Evolutionary conservation across 345 rosid species (phyloP).

Genomic region (Excoecaria cochinchinensis): DNA sequence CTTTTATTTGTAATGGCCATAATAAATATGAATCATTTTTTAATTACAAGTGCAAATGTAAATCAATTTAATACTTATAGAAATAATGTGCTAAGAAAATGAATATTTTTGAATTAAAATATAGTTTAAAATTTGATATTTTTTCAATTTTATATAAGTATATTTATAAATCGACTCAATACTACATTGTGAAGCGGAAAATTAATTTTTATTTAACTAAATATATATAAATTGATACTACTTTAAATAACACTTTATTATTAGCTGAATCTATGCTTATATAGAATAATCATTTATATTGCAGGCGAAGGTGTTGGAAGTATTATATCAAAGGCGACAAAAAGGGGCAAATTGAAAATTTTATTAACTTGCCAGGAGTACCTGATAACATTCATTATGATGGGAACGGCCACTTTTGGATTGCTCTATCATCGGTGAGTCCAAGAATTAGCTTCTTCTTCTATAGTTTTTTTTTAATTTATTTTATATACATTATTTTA

Average conservation of each 20-base stretch:
- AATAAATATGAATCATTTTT: too few species aligned
- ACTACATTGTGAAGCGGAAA: too few species aligned
- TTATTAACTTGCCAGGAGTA: slow-evolving; percentile 50
- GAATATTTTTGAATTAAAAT: too few species aligned
- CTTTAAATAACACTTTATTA: too few species aligned
- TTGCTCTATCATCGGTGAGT: slow-evolving; percentile 28
- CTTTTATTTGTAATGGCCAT: too few species aligned
- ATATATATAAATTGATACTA: too few species aligned
- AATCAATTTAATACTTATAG: too few species aligned
- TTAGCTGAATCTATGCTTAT: not conserved
- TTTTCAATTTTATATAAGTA: not conserved
- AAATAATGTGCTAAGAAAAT: too few species aligned
- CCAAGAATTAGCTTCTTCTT: not conserved
- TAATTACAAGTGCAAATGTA: too few species aligned
- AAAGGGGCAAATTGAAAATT: slow-evolving; percentile 44
- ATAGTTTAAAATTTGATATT: not conserved
- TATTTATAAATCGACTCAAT: too few species aligned
- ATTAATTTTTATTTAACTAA: too few species aligned
- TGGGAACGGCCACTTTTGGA: slow-evolving; percentile 65
- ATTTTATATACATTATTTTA: not conserved
- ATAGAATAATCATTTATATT: not conserved
- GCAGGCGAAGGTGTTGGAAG: slow-evolving; percentile 64
- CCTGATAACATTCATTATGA: slow-evolving; percentile 79
- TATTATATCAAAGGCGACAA: slow-evolving; percentile 51
- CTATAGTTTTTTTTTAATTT: slow-evolving; percentile 20